Evolutionary conservation across 306 rosid genomes (phyloP), one percentile per base, ranked within the genome.

Genomic region (Gynostemma pentaphyllum): DNA sequence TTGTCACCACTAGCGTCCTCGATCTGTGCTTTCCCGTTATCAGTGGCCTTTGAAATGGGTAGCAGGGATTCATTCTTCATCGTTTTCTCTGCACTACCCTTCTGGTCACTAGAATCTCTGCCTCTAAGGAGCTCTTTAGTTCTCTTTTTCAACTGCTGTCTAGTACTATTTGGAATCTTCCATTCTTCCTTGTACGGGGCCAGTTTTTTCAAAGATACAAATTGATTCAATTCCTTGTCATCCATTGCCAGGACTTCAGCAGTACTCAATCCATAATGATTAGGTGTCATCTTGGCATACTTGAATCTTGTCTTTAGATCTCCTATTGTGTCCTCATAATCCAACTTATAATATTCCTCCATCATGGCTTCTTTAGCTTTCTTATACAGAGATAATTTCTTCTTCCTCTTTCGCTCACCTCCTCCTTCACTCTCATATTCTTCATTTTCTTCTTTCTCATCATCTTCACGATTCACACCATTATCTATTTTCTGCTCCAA

Each of bases 301-400:
- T 83, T 86, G 78, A 92, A 92, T 75, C 99, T 74, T 7, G 99
- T 86, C 78, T 86, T 92, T 78, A 92, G 62, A 70, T 92, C 99
- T 42, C 88, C 96, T 66, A 92, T 78, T 28, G 94, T 76, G 75
- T 81, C 96, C 78, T 92, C 99, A 5, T 84, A 88, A 73, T 92
- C 96, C 70, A 92, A 68, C 44, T 84, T 82, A 75, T 86, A 86
- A 69, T 86, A 92, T 71, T 92, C 99, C 47, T 92, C 96, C 95
- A 92, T 76, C 95, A 86, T 80, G 48, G 80, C 84, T 61, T 78
- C 77, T 65, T 86, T 86, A 47, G 95, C 96, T 81, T 79, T 92
- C 80, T 81, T 85, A 83, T 88, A 76, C 53, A 88, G 75, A 62
- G 95, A 95, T 16, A 75, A 34, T 64, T 89, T 92, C 36, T 77